Evolutionary conservation across 257 asterid genomes (phyloP).

Genomic region (Knoxia roxburghii): DNA sequence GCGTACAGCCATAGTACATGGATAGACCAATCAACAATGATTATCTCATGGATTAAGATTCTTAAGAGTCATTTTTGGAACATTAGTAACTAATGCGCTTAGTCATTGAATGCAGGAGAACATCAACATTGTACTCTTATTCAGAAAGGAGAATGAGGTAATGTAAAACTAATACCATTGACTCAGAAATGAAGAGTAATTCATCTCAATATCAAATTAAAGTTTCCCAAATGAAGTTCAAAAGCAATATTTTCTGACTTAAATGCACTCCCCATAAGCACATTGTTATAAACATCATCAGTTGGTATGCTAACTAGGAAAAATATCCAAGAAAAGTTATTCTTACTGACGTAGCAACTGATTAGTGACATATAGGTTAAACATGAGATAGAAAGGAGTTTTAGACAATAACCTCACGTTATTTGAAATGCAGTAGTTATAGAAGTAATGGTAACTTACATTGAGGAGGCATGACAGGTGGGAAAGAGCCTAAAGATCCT

Average conservation of each 20-base stretch:
- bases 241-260: not conserved
- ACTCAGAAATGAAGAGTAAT: not conserved
- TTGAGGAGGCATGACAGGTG: constrained; percentile 51
- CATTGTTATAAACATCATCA: not conserved
- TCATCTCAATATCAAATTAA: not conserved
- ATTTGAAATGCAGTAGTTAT: not conserved
- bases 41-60: not conserved
- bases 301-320: not conserved
- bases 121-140: not conserved
- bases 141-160: not conserved
- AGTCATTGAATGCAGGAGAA: not conserved
- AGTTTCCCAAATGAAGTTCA: not conserved
- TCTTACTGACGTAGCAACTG: not conserved
- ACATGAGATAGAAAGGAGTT: not conserved
- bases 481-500: constrained; percentile 71
- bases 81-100: not conserved
- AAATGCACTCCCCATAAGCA: not conserved
- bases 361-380: not conserved
- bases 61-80: not conserved
- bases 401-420: not conserved
- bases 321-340: not conserved
- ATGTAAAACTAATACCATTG: not conserved
- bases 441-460: constrained; percentile 43
- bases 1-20: not conserved
- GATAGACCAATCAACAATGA: not conserved